A percentile compares a stretch with the other conserved stretches of the same genome.
These are phyloP conservation scores for Gypsophila paniculata DNA, from an alignment of 179 eudicot species.

Conservation along the genomic window DNA sequence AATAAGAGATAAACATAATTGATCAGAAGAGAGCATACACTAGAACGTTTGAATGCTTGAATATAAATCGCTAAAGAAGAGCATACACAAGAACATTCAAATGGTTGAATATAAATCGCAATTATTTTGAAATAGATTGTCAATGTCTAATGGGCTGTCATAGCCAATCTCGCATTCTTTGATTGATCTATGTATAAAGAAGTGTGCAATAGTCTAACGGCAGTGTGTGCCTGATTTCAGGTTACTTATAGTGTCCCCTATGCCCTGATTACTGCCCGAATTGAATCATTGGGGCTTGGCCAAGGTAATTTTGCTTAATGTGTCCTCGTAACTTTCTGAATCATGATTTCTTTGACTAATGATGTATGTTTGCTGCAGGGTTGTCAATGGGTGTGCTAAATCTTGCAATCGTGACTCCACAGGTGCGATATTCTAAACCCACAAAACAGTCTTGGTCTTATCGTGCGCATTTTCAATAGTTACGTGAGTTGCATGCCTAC, in stretches of 20 bases:
- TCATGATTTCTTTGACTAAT: slow-evolving; percentile 16
- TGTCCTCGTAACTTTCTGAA: not conserved
- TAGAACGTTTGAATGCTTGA: not conserved
- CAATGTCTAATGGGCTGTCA: not conserved
- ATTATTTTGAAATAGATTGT: too few relatives aligned
- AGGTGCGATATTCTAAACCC: slow-evolving; percentile 42
- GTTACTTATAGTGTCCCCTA: slow-evolving; percentile 95
- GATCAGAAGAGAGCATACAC: not conserved
- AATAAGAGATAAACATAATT: not conserved
- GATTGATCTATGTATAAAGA: not conserved
- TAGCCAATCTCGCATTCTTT: not conserved
- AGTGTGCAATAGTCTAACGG: not conserved
- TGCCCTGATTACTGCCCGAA: slow-evolving; percentile 80
- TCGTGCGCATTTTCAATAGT: not conserved
- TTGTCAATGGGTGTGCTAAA: slow-evolving; percentile 97
- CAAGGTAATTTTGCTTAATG: slow-evolving; percentile 55
- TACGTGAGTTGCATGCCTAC: not conserved
- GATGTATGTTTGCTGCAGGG: slow-evolving; percentile 43
- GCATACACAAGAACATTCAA: too few relatives aligned
- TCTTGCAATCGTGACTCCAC: slow-evolving; percentile 87
- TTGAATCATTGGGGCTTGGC: slow-evolving; percentile 90
- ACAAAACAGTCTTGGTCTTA: not conserved
- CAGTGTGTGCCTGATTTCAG: slow-evolving; percentile 35
- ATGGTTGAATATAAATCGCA: too few relatives aligned
- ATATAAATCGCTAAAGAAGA: not conserved